A percentile compares a stretch with the other conserved stretches of the same genome.
Conservation (phyloP, 2,329 filamentous ascomycete genomes). For the Drechslerella coelobrocha region DNA sequence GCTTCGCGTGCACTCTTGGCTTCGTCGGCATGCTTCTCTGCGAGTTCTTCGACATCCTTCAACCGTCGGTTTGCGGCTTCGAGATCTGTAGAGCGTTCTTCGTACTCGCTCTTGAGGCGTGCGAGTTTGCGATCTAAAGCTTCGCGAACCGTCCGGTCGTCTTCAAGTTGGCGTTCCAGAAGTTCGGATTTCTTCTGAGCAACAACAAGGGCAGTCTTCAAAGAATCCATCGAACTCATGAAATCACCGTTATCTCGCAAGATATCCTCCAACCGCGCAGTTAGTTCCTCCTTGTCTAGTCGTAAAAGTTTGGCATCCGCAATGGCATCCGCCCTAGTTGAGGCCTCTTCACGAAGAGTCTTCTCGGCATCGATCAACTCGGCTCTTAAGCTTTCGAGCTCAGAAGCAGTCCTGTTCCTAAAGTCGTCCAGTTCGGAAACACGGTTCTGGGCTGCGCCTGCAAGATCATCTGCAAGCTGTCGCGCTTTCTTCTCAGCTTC, state of each 20-base stretch:
- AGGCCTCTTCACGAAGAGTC: constrained; percentile 78
- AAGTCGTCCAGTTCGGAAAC: constrained; percentile 83
- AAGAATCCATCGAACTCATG: constrained; percentile 72
- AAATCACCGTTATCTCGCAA: constrained; percentile 73
- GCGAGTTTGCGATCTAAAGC: constrained; percentile 76
- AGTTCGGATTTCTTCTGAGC: constrained; percentile 78
- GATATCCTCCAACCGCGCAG: constrained; percentile 71
- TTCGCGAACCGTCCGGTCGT: constrained; percentile 79
- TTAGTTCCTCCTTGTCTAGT: constrained; percentile 83
- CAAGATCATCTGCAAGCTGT: constrained; percentile 85
- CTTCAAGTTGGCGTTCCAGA: constrained; percentile 80
- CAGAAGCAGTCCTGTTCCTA: constrained; percentile 80
- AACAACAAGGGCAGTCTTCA: constrained; percentile 78
- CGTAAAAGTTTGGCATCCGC: constrained; percentile 76
- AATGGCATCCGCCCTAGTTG: constrained; percentile 77
- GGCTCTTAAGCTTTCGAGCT: constrained; percentile 82
- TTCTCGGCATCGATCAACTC: constrained; percentile 83
- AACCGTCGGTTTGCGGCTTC: constrained; percentile 76
- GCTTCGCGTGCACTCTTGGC: constrained; percentile 83
- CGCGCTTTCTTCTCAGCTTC: constrained; percentile 81
- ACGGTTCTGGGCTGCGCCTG: constrained; percentile 79
- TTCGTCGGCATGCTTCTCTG: constrained; percentile 85
- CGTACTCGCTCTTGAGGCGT: constrained; percentile 81
- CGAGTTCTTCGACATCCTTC: constrained; percentile 84
- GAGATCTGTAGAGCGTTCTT: constrained; percentile 78